These are phyloP conservation scores for Gynostemma pentaphyllum DNA, from an alignment of 306 rosid species.

Conservation along the genomic window DNA sequence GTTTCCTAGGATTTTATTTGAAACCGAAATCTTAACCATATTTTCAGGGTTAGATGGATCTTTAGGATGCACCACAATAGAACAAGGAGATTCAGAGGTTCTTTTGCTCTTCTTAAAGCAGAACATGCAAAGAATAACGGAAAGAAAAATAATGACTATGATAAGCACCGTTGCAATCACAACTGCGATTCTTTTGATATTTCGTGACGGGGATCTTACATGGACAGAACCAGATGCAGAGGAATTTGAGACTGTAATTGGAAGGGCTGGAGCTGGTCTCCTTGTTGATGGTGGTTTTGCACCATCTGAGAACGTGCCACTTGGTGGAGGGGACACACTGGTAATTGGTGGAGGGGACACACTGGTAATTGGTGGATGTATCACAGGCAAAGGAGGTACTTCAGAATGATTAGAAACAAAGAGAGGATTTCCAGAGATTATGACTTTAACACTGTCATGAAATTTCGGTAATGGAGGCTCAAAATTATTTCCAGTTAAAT, in stretches of 20 bases:
- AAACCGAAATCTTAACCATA: conserved; percentile 29
- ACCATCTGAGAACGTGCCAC: too few relatives aligned
- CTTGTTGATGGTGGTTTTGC: too few relatives aligned
- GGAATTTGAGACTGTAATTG: too few relatives aligned
- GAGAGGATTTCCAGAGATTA: conserved; percentile 10
- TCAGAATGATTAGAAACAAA: not conserved
- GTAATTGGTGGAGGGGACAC: conserved; percentile 3
- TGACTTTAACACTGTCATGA: conserved; percentile 18
- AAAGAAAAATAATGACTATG: conserved; percentile 35
- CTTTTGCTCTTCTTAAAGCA: conserved; percentile 32
- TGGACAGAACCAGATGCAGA: not conserved
- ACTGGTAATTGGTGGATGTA: too few relatives aligned
- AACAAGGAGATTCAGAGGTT: conserved; percentile 21
- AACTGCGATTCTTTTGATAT: not conserved
- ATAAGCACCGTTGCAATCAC: conserved; percentile 25
- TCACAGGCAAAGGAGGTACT: too few relatives aligned
- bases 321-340: not conserved
- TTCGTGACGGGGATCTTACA: not conserved
- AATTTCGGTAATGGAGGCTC: conserved; percentile 43
- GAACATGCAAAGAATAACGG: conserved; percentile 32
- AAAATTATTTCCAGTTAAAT: conserved; percentile 39
- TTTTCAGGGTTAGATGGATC: conserved; percentile 46
- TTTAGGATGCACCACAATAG: conserved; percentile 47
- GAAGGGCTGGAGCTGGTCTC: too few relatives aligned
- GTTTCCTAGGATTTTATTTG: conserved; percentile 33